phyloP scores from a whole-genome alignment of 352 stramenopile genomes.

The Pythium plurisporium region DNA sequence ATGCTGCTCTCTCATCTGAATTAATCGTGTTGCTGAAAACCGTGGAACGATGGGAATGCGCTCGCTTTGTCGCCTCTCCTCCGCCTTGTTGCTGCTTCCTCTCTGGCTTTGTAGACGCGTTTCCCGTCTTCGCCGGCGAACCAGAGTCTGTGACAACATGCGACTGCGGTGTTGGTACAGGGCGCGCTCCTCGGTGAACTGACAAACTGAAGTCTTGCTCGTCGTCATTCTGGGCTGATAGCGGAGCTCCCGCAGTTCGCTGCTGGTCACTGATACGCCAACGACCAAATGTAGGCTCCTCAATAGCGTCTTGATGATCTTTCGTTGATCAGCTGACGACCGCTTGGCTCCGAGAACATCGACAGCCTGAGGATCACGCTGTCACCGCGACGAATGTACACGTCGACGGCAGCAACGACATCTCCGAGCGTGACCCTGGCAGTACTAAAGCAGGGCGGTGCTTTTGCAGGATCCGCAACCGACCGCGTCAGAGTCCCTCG shows the following conservation, averaged over 20 bases:
- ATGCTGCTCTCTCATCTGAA: too few species aligned
- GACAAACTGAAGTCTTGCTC: too few species aligned
- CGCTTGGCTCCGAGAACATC: constrained; percentile 1
- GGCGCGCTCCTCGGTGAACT: too few species aligned
- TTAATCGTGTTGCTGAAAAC: too few species aligned
- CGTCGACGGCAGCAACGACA: constrained; percentile 6
- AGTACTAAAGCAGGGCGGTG: constrained; percentile 8
- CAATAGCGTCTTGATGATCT: constrained; percentile 21
- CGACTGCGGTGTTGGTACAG: too few species aligned
- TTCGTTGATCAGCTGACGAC: constrained; percentile 10
- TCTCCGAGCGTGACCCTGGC: constrained; percentile 10
- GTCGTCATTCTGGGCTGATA: not conserved
- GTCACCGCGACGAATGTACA: constrained; percentile 3
- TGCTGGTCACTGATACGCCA: not conserved
- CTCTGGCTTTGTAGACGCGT: too few species aligned
- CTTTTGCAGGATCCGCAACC: not conserved
- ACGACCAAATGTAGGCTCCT: constrained; percentile 8
- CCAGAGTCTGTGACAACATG: too few species aligned
- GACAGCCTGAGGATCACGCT: constrained; percentile 15
- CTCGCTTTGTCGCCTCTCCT: too few species aligned
- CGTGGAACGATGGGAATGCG: too few species aligned
- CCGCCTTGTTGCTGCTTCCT: too few species aligned
- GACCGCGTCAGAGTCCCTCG: not conserved
- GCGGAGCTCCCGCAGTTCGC: not conserved
- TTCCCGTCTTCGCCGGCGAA: too few species aligned